phyloP scores from a whole-genome alignment of 2,329 filamentous ascomycete genomes.

The Cladosporium sp. region DNA sequence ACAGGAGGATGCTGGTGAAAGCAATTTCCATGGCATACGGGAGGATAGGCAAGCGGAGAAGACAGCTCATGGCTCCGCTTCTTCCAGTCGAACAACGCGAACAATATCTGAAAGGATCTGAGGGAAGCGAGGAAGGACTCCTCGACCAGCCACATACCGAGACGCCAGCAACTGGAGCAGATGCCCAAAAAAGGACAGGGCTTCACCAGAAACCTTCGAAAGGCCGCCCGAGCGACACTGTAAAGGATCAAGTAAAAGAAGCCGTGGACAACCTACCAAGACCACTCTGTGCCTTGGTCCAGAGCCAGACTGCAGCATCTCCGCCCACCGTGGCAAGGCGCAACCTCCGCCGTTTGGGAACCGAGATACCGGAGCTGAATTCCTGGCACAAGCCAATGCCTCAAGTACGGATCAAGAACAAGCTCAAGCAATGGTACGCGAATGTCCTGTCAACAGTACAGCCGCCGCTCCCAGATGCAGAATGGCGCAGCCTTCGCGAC shows the following conservation, averaged over 20 bases:
- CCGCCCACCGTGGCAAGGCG: slow-evolving; percentile 29
- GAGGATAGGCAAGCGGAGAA: slow-evolving; percentile 49
- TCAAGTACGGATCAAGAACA: slow-evolving; percentile 38
- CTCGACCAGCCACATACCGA: not conserved
- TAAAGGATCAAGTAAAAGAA: slow-evolving; percentile 1
- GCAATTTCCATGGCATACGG: slow-evolving; percentile 54
- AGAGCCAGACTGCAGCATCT: slow-evolving; percentile 23
- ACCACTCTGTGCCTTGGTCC: slow-evolving; percentile 22
- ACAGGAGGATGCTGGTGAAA: slow-evolving; percentile 45
- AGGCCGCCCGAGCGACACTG: not conserved
- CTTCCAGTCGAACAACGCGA: not conserved
- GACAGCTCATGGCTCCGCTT: slow-evolving; percentile 38
- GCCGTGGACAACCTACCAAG: not conserved
- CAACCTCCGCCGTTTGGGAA: slow-evolving; percentile 22
- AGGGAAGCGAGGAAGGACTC: too few relatives aligned
- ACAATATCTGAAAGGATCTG: not conserved
- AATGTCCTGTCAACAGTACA: slow-evolving; percentile 38
- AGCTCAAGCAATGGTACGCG: slow-evolving; percentile 41
- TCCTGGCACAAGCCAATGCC: slow-evolving; percentile 45
- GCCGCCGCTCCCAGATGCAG: slow-evolving; percentile 40
- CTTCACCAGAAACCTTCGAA: not conserved
- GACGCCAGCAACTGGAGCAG: not conserved
- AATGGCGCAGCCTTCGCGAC: slow-evolving; percentile 40
- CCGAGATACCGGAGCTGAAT: slow-evolving; percentile 40
- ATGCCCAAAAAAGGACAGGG: too few relatives aligned